Conservation (phyloP, 805 yeast genomes). For the Saccharomycopsis oosterbeekiorum region DNA sequence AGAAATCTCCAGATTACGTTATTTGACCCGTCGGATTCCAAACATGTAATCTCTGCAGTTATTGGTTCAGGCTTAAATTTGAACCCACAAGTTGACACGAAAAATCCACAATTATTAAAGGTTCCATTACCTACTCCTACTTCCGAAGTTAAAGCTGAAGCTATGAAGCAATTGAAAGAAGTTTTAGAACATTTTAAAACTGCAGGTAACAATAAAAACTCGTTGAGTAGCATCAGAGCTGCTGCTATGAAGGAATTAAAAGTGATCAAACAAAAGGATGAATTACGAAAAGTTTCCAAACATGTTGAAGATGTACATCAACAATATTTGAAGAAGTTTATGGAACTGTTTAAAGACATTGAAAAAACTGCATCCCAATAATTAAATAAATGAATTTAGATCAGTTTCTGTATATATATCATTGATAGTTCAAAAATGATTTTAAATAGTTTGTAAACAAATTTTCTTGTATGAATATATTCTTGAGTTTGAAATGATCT, state of each 20-base stretch:
- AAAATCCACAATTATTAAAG: conserved; percentile 61
- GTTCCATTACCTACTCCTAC: conserved; percentile 71
- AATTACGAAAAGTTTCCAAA: conserved; percentile 43
- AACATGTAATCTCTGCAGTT: conserved; percentile 61
- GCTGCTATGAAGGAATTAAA: conserved; percentile 48
- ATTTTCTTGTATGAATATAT: too few relatives aligned
- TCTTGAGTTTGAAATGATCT: too few relatives aligned
- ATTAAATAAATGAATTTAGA: not conserved
- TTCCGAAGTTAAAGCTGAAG: conserved; percentile 49
- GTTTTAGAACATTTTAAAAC: conserved; percentile 54
- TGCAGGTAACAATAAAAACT: conserved; percentile 31
- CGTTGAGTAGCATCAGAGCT: conserved; percentile 49
- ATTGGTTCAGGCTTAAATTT: conserved; percentile 59
- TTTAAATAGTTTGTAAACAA: too few relatives aligned
- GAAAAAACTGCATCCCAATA: conserved; percentile 33
- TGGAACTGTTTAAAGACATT: conserved; percentile 43
- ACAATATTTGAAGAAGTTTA: conserved; percentile 47
- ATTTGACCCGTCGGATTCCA: conserved; percentile 69
- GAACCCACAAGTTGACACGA: conserved; percentile 70
- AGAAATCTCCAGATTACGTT: conserved; percentile 68
- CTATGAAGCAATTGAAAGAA: conserved; percentile 53
- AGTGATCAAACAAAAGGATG: conserved; percentile 44
- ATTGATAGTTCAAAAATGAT: not conserved
- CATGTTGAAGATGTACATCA: conserved; percentile 67
- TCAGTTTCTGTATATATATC: not conserved